Conservation (phyloP, 805 yeast genomes). For the Grigorovia transvaalensis region DNA sequence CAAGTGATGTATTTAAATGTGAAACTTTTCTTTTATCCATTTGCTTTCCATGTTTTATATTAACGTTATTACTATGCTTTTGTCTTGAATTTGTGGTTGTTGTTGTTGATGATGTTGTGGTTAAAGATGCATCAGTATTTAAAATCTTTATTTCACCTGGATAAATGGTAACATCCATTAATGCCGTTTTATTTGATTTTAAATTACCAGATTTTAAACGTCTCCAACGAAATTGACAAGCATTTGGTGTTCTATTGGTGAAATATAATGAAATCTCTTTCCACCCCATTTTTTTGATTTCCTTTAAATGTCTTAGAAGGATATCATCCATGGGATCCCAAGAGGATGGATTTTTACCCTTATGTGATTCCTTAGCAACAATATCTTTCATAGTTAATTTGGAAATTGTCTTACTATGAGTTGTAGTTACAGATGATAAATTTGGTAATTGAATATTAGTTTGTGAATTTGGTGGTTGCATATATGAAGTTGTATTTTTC, state of each 20-base stretch:
- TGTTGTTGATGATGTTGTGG: not conserved
- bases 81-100: not conserved
- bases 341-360: conserved; percentile 37
- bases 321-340: conserved; percentile 78
- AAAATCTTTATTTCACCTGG: conserved; percentile 12
- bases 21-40: not conserved
- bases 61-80: not conserved
- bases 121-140: not conserved
- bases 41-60: not conserved
- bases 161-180: conserved; percentile 13
- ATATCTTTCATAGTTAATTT: not conserved
- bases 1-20: not conserved
- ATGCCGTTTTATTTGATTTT: conserved; percentile 26
- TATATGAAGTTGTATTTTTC: not conserved
- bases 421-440: not conserved
- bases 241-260: conserved; percentile 74
- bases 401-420: not conserved
- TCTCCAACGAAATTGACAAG: conserved; percentile 87
- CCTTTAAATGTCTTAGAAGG: conserved; percentile 64
- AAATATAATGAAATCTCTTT: conserved; percentile 75
- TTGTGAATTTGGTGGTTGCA: not conserved
- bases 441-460: not conserved
- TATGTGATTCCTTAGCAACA: not conserved
- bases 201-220: conserved; percentile 41
- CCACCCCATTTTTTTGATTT: conserved; percentile 80